Percentiles rank a stretch among this genome's conserved stretches.
These are phyloP conservation scores for Trichoderma brevicompactum DNA, from an alignment of 2,329 filamentous ascomycete species.

Conservation along the genomic window DNA sequence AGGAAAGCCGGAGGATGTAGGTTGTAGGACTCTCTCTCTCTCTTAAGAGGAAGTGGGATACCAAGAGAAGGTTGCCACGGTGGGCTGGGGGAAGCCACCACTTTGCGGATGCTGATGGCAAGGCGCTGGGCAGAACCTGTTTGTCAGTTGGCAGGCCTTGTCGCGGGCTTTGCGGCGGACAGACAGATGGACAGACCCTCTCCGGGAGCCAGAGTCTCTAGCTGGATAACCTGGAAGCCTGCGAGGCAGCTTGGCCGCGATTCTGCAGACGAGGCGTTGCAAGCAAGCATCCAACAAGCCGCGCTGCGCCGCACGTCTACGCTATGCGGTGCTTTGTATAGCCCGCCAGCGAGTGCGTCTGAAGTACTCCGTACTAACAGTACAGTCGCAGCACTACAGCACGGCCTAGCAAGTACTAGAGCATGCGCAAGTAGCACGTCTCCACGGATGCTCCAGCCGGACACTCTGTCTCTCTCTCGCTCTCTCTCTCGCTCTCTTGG, in stretches of 20 bases:
- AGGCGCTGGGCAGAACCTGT: background rate
- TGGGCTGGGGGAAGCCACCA: constrained; percentile 23
- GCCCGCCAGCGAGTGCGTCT: background rate
- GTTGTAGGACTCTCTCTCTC: constrained; percentile 7
- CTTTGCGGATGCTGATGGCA: constrained; percentile 16
- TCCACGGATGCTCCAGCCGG: background rate
- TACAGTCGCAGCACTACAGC: background rate
- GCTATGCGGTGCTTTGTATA: background rate
- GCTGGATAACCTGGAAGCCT: background rate
- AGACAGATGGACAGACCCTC: background rate
- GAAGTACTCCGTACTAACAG: too few species aligned
- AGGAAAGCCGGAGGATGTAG: background rate
- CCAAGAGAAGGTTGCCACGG: constrained; percentile 22
- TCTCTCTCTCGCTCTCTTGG: too few species aligned
- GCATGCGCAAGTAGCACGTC: background rate
- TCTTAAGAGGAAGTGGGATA: background rate
- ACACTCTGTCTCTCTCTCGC: too few species aligned
- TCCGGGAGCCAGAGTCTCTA: background rate
- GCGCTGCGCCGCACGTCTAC: constrained; percentile 20
- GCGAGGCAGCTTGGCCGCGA: constrained; percentile 23
- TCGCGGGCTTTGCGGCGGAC: background rate
- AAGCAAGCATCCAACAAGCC: constrained; percentile 18
- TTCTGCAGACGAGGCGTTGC: constrained; percentile 3
- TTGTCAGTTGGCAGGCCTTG: background rate
- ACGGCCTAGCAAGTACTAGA: constrained; percentile 1